phyloP scores from a whole-genome alignment of 345 rosid genomes.

The Fremontodendron californicum region DNA sequence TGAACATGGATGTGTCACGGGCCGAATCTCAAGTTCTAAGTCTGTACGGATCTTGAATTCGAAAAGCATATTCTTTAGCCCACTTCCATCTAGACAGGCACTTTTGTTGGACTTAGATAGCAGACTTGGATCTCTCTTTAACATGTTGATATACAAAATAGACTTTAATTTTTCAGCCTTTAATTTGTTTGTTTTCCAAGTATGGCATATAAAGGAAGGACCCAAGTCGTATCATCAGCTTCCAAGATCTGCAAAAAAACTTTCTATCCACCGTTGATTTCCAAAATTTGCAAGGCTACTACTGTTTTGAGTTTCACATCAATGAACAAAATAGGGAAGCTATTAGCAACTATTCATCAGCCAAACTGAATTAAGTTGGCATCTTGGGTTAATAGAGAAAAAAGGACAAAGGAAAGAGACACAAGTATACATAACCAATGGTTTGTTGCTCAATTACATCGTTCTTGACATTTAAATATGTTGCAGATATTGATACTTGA shows the following conservation, averaged over 20 bases:
- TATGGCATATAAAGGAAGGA: background rate
- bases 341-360: background rate
- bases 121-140: too few species aligned
- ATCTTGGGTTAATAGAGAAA: background rate
- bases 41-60: too few species aligned
- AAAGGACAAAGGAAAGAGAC: background rate
- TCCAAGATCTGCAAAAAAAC: background rate
- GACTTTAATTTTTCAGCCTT: too few species aligned
- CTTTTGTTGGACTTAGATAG: too few species aligned
- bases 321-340: background rate
- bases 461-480: too few species aligned
- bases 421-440: background rate
- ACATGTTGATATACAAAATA: too few species aligned
- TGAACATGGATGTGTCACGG: too few species aligned
- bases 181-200: too few species aligned
- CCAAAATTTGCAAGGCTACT: background rate
- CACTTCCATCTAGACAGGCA: too few species aligned
- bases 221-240: background rate
- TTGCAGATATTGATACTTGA: too few species aligned
- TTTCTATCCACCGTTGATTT: background rate
- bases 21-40: too few species aligned
- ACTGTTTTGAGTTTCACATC: background rate
- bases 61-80: too few species aligned
- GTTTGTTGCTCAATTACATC: background rate
- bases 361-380: background rate